Base-by-base conservation (phyloP, 495 filamentous ascomycete genomes). In the Glutinoglossum americanum region DNA sequence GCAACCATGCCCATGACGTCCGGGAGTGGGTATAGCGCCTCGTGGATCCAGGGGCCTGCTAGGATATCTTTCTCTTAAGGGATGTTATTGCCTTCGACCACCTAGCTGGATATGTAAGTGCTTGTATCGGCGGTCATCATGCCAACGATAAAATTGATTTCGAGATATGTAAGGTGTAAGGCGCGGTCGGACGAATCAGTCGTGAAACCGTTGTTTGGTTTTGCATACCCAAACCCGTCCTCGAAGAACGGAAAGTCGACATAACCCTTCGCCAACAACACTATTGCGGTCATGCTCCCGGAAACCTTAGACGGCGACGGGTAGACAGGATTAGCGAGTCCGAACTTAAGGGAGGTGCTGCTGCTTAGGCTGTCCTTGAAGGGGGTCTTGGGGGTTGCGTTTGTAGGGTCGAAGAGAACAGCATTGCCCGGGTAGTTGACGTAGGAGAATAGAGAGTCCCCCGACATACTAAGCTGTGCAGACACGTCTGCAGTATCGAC, bases 141-240 rank as follows among this genome's bases (percentile, higher is more conserved):
- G 4, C 62, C 62, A 27, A 57, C 60, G 5, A 51, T 59, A 11
- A 64, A 57, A 23, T 44, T 62, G 19, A 64, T 45, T 26, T 48
- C 55, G 55, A 41, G 8, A 13, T 41, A 41, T 5, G 37, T 41
- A 13, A 41, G 37, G 37, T 41, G 6, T 5, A 41, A 13, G 2
- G 7, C 37, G 6, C 37, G 6, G 37, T 3, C 7, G 37, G 37
- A 41, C 17, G 37, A 41, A 7, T 17, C 15, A 13, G 37, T 41
- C 37, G 37, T 41, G 37, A 41, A 41, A 17, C 17, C 17, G 37
- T 41, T 41, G 37, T 41, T 41, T 13, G 37, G 37, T 5, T 8
- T 41, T 5, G 37, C 6, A 41, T 41, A 41, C 7, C 37, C 37
- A 41, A 41, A 41, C 7, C 6, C 37, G 17, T 41, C 37, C 7